These are phyloP conservation scores for Alternaria triticimaculans DNA, from an alignment of 2,329 filamentous ascomycete genomes.

Conservation along the genomic window DNA sequence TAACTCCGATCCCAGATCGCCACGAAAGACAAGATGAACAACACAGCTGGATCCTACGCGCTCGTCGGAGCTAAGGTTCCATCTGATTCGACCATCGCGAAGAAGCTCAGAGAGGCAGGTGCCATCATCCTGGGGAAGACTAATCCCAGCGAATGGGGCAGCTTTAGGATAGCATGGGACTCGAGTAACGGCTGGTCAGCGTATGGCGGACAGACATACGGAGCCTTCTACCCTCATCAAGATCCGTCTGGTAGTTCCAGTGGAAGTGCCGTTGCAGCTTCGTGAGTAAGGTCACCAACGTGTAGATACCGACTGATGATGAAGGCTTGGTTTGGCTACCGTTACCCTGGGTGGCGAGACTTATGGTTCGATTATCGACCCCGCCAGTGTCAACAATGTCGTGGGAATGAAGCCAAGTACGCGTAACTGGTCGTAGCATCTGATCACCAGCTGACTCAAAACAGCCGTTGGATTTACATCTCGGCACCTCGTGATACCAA, in stretches of 20 bases:
- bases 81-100: conserved; percentile 70
- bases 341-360: conserved; percentile 65
- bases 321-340: neutral
- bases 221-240: conserved; percentile 70
- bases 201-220: conserved; percentile 40
- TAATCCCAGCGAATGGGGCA: conserved; percentile 74
- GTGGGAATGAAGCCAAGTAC: conserved; percentile 74
- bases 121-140: conserved; percentile 74
- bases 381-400: conserved; percentile 71
- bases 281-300: conserved; percentile 58
- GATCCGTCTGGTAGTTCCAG: conserved; percentile 73
- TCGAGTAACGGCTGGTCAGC: conserved; percentile 45
- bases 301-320: neutral
- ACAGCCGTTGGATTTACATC: conserved; percentile 71
- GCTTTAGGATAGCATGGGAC: conserved; percentile 41
- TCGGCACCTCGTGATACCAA: conserved; percentile 64
- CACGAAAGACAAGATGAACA: conserved; percentile 73
- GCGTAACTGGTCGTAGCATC: neutral
- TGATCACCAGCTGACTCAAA: neutral
- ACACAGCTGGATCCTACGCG: conserved; percentile 73
- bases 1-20: conserved; percentile 23
- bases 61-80: conserved; percentile 71
- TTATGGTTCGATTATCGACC: conserved; percentile 71
- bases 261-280: conserved; percentile 70
- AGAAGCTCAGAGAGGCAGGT: conserved; percentile 67